Evolutionary conservation across 2,329 filamentous ascomycete species (phyloP), one percentile per base, ranked within the genome.

Genomic region (Amylocarpus encephaloides): DNA sequence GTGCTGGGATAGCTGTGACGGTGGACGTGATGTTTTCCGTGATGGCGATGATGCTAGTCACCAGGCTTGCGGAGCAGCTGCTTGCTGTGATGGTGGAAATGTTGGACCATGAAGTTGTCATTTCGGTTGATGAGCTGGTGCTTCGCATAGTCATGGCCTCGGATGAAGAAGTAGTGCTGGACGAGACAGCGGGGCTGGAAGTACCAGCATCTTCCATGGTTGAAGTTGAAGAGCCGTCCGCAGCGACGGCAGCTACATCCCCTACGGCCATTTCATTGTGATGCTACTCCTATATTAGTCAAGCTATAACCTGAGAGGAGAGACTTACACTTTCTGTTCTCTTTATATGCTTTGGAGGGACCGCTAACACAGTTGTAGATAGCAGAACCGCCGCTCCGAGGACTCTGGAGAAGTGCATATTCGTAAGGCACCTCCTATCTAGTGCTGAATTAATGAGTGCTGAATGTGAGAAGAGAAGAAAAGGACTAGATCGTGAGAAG

Each of bases 391-490:
- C 49, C 7, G 46, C 52, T 36, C 47, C 30, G 10, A 58, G 29
- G 1, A 58, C 19, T 34, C 38, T 30, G 15, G 52, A 33, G 38
- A 56, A 42, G 15, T 55, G 55, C 57, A 59, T 60, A 5, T 12
- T 56, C 49, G 16, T 11, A 5, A 40, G 5, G 38, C 10, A 5
- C 13, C 5, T 10, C 6, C 11, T 9, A 11, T 39, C 6, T 40
- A 40, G 19, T 40, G 38, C n/a, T 18, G 29, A 15, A 42, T 18
- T 29, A 43, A 26, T 13, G 19, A 33, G 16, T 16, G 41, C n/a
- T 40, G 18, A 19, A 40, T 36, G 12, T 36, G 34, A 36, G 34
- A 16, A 36, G 9, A 36, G 34, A 10, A 36, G 34, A 16, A 36
- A 16, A 36, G 34, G 15, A 10, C 15, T 36, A 16, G 12, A 10